Evolutionary conservation across 2,329 filamentous ascomycete genomes (phyloP), one percentile per base, ranked within the genome.

Genomic region (Eutypa lata): DNA sequence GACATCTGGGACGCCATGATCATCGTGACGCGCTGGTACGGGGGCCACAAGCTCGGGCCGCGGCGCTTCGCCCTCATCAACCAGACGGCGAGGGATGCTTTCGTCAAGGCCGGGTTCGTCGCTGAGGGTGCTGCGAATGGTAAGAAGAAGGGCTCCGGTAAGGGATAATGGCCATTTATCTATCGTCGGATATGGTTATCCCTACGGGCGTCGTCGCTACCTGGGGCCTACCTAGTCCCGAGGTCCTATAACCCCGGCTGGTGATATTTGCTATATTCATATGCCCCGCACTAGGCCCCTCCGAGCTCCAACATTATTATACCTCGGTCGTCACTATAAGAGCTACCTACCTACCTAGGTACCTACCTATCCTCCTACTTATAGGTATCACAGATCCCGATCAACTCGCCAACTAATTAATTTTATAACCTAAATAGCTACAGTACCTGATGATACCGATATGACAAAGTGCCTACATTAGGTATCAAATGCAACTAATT

Each of bases 21-120:
- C 0, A 88, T 99, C 3, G 93, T 99, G 26, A 91, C 90, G 38
- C 77, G 94, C 57, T 99, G 94, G 94, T 99, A 96, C 71, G 94
- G 94, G 3, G 94, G 94, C 1, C 82, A 96, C 53, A 88, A 91
- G 62, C 73, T 99, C 45, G 94, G 94, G 0, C 92, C 93, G 48
- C 88, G 92, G 68, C 78, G 94, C 58, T 99, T 99, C 68, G 84
- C 91, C 13, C 77, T 96, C 51, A 97, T 99, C 67, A 97, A 97
- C 68, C 81, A 83, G 51, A 89, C 86, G 8, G 92, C 91, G 7
- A 82, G 92, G 64, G 91, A 97, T 72, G 89, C 88, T 0, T 79
- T 97, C 58, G 82, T 97, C 10, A 83, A 83, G 65, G 91, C 88
- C 1, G 89, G 88, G 0, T 83, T 90, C 61, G 85, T 83, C 10